Percentiles rank a stretch among this genome's conserved stretches.
Evolutionary conservation across 2,329 filamentous ascomycete species (phyloP).

Genomic region (Plenodomus tracheiphilus): DNA sequence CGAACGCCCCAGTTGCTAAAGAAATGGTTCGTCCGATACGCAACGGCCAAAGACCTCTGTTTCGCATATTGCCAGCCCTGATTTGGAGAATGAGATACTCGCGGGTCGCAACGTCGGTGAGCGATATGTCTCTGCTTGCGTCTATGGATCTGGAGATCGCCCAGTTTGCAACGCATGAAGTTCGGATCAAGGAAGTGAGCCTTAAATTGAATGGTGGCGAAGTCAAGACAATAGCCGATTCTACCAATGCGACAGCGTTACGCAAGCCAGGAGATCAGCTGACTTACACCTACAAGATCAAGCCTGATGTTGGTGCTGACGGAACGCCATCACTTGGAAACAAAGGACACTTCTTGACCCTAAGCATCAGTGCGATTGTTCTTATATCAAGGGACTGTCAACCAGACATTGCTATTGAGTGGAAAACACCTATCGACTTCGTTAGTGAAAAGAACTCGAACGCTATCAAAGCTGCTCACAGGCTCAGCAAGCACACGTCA

Average conservation of each 20-base stretch:
- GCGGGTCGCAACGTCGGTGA: slow-evolving; percentile 62
- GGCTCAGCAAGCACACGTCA: slow-evolving; percentile 30
- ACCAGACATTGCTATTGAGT: slow-evolving; percentile 66
- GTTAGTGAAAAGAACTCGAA: slow-evolving; percentile 52
- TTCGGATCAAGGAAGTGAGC: slow-evolving; percentile 63
- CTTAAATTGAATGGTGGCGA: slow-evolving; percentile 62
- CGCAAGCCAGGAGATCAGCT: slow-evolving; percentile 75
- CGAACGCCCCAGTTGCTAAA: slow-evolving; percentile 62
- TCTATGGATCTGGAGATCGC: slow-evolving; percentile 76
- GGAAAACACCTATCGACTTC: slow-evolving; percentile 72
- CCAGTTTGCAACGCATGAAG: slow-evolving; percentile 67
- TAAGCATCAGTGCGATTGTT: slow-evolving; percentile 64
- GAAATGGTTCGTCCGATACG: slow-evolving; percentile 67
- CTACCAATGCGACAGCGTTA: slow-evolving; percentile 58
- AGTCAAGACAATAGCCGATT: slow-evolving; percentile 54
- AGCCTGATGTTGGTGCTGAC: slow-evolving; percentile 47
- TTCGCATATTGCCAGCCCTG: slow-evolving; percentile 69
- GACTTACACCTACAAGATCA: slow-evolving; percentile 72
- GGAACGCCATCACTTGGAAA: slow-evolving; percentile 51
- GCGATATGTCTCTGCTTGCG: slow-evolving; percentile 61
- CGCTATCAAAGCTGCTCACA: slow-evolving; percentile 34
- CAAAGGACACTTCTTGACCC: slow-evolving; percentile 52
- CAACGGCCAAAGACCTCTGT: slow-evolving; percentile 63
- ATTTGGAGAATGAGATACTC: slow-evolving; percentile 76
- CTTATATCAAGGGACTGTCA: slow-evolving; percentile 61